phyloP scores from a whole-genome alignment of 768 basidiomycete genomes.

The Leucocoprinus sp. region DNA sequence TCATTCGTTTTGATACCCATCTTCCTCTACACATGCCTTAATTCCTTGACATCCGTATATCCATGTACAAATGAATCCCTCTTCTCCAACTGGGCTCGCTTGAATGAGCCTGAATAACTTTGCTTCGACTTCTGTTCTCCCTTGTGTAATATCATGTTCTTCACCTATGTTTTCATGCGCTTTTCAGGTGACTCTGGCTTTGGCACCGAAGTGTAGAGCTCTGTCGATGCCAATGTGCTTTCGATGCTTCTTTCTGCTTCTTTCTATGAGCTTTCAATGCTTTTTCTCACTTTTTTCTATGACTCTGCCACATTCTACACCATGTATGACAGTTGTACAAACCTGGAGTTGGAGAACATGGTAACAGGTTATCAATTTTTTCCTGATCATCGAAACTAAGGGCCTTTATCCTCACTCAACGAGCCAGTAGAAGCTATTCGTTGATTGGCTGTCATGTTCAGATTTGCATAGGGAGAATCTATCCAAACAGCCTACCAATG shows the following conservation, averaged over 20 bases:
- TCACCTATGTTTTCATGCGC: neutral
- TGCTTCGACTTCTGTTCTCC: neutral
- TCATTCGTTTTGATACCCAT: neutral
- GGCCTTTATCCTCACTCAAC: too few species aligned
- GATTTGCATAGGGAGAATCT: constrained; percentile 21
- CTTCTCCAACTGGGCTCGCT: neutral
- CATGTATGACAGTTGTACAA: constrained; percentile 2
- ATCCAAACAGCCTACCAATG: constrained; percentile 36
- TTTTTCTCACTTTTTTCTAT: neutral
- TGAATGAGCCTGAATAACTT: neutral
- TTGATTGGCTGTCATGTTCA: neutral
- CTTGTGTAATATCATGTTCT: neutral
- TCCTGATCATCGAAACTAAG: neutral
- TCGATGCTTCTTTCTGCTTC: neutral
- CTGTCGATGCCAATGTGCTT: neutral
- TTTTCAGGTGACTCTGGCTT: neutral
- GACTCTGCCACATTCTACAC: too few species aligned
- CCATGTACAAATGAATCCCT: neutral
- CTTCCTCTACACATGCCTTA: neutral
- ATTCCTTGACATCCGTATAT: neutral
- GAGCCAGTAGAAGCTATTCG: too few species aligned
- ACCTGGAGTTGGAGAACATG: constrained; percentile 3
- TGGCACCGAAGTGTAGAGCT: neutral
- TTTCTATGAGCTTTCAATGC: neutral
- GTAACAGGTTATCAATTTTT: neutral